Percentiles rank a stretch among this genome's conserved stretches.
These are phyloP conservation scores for Plectranthus barbatus DNA, from an alignment of 257 asterid genomes.

Conservation along the genomic window DNA sequence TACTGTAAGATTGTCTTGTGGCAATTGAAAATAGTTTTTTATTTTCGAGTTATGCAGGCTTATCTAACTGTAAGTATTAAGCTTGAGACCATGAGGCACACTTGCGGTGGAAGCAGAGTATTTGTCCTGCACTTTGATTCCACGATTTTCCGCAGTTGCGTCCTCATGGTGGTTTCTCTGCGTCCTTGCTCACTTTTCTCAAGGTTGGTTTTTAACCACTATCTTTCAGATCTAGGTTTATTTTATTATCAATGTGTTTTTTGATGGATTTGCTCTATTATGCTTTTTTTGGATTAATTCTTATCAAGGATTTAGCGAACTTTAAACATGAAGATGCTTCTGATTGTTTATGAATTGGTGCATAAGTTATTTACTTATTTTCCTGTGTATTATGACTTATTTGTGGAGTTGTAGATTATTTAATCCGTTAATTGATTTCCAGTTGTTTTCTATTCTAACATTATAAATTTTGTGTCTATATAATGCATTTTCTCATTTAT, in stretches of 20 bases:
- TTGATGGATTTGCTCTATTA: neutral
- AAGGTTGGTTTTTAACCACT: slow-evolving; percentile 28
- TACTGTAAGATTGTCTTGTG: slow-evolving; percentile 9
- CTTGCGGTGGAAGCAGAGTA: slow-evolving; percentile 49
- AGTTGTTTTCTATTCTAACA: neutral
- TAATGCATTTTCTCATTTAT: too few relatives aligned
- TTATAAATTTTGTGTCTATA: neutral
- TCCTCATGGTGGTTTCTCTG: slow-evolving; percentile 37
- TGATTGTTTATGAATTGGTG: neutral
- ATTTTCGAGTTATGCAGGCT: slow-evolving; percentile 54
- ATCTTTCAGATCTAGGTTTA: slow-evolving; percentile 33
- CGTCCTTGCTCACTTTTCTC: slow-evolving; percentile 29
- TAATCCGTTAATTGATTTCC: neutral
- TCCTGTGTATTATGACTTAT: neutral
- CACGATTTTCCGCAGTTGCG: slow-evolving; percentile 46
- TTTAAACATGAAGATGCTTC: neutral
- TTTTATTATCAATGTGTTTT: neutral
- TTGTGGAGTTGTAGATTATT: neutral
- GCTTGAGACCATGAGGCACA: slow-evolving; percentile 71
- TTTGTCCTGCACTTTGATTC: slow-evolving; percentile 45
- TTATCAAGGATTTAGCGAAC: slow-evolving; percentile 4
- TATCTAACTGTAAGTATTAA: slow-evolving; percentile 55
- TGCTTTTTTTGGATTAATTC: neutral
- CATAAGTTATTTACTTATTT: neutral
- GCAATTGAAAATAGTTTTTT: slow-evolving; percentile 24